Evolutionary conservation across 352 stramenopile genomes (phyloP), one percentile per base, ranked within the genome.

Genomic region (Poterioochromonas sp.): DNA sequence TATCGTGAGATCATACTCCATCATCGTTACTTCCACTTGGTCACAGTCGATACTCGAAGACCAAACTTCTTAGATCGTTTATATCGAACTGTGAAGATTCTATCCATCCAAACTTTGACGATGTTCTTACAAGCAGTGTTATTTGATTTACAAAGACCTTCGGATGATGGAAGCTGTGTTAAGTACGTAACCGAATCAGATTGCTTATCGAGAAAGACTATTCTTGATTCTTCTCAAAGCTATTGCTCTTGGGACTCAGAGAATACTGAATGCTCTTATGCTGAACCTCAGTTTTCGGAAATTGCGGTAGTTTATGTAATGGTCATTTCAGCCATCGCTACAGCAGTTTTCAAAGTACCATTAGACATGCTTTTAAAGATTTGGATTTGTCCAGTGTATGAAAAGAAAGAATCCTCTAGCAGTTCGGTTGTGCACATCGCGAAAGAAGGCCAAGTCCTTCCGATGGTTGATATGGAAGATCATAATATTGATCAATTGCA

Each of bases 61-160:
- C 47, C 47, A 26, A 58, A 58, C 47, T 20, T 70, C 11, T 32
- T 43, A 32, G 39, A 74, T 15, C 11, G 11, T 29, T 11, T 68
- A n/a, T 74, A 54, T 32, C 37, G 39, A 3, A 32, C 69, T 37
- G 37, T 64, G 18, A 35, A 62, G 1, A 15, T 76, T 37, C 29
- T 76, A 22, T 34, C 69, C 3, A 44, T 76, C 3, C 69, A 76
- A 43, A 69, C 37, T 5, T 70, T 76, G 69, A 11, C 39, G 2
- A 76, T 76, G 69, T 76, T 76, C 32, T 11, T 76, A 20, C 39
- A 44, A 62, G 69, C 69, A 22, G 5, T 76, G 8, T 29, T 63
- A 5, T 76, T 44, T 44, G 69, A 76, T 44, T 20, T 76, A 26
- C 69, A 76, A 43, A 34, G 3, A 26, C 69, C 69, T 26, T 15